Percentiles rank a stretch among this genome's conserved stretches.
phyloP scores from a whole-genome alignment of 495 filamentous ascomycete genomes.

The Hamigera avellanea region DNA sequence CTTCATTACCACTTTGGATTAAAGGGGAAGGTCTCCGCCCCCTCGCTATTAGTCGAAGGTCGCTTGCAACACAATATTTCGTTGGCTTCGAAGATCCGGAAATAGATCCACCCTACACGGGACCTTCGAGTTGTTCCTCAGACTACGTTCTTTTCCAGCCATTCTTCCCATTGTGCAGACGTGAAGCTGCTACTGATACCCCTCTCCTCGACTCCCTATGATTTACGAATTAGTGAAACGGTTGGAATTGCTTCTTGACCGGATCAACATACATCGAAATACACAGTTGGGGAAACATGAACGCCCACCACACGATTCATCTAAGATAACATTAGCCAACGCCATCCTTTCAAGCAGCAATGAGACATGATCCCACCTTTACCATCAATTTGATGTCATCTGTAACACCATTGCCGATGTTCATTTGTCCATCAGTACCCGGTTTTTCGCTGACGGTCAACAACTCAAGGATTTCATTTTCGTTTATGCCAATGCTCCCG shows the following conservation, averaged over 20 bases:
- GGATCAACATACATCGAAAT: conserved; percentile 53
- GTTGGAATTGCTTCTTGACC: not conserved
- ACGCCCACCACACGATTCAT: conserved; percentile 60
- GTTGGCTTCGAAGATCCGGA: no score
- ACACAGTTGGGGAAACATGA: conserved; percentile 81
- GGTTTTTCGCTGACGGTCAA: conserved; percentile 53
- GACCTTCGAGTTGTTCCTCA: conserved; percentile 25
- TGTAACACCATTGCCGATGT: conserved; percentile 65
- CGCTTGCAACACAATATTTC: no score
- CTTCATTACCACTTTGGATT: no score
- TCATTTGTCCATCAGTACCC: conserved; percentile 50
- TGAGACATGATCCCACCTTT: conserved; percentile 42
- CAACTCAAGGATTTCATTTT: conserved; percentile 49
- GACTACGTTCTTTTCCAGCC: conserved; percentile 64
- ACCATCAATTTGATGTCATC: conserved; percentile 76
- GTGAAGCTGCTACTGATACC: conserved; percentile 70
- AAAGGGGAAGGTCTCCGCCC: no score
- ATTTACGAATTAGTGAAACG: conserved; percentile 13
- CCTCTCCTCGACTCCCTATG: conserved; percentile 61
- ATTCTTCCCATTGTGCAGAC: conserved; percentile 71
- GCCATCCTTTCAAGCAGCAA: conserved; percentile 40
- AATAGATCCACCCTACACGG: no score
- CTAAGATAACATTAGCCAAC: conserved; percentile 30
- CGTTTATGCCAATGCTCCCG: conserved; percentile 52
- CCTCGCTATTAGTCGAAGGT: not conserved